These are phyloP conservation scores for Phytophthora brassicae DNA, from an alignment of 352 stramenopile genomes.

Conservation along the genomic window DNA sequence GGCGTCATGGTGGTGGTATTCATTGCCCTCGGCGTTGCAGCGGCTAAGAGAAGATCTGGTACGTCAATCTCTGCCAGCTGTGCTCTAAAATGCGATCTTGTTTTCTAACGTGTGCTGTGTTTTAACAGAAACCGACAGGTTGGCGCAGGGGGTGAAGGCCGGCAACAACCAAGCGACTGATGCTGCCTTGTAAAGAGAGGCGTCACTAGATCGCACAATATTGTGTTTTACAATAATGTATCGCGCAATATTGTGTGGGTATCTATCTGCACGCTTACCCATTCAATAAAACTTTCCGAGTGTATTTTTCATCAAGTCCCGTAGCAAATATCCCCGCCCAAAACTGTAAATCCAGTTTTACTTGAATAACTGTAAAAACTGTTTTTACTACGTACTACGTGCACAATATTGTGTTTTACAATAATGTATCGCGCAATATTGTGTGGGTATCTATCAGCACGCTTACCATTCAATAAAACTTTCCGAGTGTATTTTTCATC, in stretches of 20 bases:
- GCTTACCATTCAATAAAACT: slow-evolving; percentile 18
- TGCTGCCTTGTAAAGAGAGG: slow-evolving; percentile 34
- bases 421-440: no score
- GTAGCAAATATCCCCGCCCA: neutral
- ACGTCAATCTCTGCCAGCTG: no score
- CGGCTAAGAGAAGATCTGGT: slow-evolving; percentile 77
- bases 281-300: slow-evolving; percentile 27
- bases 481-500: no score
- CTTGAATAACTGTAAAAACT: no score
- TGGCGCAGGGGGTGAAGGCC: slow-evolving; percentile 66
- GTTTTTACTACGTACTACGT: no score
- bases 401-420: slow-evolving; percentile 21
- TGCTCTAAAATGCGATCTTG: no score
- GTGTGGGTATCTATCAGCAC: no score
- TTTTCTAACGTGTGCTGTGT: slow-evolving; percentile 7
- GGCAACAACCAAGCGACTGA: slow-evolving; percentile 32
- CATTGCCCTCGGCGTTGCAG: slow-evolving; percentile 62
- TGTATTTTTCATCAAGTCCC: no score
- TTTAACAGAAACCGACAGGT: slow-evolving; percentile 61
- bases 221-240: slow-evolving; percentile 22
- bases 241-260: no score
- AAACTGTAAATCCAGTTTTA: neutral
- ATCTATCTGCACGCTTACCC: neutral
- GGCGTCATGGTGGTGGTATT: slow-evolving; percentile 80
- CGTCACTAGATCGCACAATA: slow-evolving; percentile 15